Percentiles rank a stretch among this genome's conserved stretches.
Conservation (phyloP, 768 basidiomycete genomes). For the Calocybe cyanea region DNA sequence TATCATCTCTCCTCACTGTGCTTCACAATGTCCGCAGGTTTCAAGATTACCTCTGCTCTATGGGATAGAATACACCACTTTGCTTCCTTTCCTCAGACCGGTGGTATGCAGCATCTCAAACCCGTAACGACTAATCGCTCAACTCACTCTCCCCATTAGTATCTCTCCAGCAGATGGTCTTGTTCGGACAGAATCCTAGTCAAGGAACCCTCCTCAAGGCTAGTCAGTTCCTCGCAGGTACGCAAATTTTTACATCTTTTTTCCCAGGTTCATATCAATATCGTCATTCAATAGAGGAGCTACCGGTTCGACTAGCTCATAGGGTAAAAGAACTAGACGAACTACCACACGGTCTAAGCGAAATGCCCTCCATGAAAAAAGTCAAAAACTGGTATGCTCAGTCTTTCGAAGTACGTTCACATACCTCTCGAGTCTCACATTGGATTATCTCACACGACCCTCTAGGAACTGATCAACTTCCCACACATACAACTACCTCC, state of each 20-base stretch:
- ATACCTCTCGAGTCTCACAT: not conserved
- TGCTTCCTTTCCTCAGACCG: constrained; percentile 81
- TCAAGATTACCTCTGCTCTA: constrained; percentile 60
- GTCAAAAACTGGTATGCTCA: constrained; percentile 99
- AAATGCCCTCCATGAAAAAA: constrained; percentile 89
- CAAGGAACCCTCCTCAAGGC: constrained; percentile 94
- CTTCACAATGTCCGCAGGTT: constrained; percentile 48
- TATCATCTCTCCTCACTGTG: constrained; percentile 20
- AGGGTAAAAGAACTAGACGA: constrained; percentile 94
- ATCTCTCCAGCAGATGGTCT: constrained; percentile 95
- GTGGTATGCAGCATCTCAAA: constrained; percentile 38
- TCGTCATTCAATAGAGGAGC: constrained; percentile 57
- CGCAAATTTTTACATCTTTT: not conserved
- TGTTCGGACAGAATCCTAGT: constrained; percentile 93
- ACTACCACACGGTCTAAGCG: constrained; percentile 85
- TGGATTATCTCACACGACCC: not conserved
- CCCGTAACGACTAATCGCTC: not conserved
- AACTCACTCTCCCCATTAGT: constrained; percentile 39
- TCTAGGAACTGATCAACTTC: constrained; percentile 85
- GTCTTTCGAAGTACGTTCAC: constrained; percentile 82
- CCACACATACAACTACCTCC: constrained; percentile 70
- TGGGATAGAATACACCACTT: constrained; percentile 86
- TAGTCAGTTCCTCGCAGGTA: constrained; percentile 82
- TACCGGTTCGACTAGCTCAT: constrained; percentile 93
- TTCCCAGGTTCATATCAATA: not conserved